These are phyloP conservation scores for Trametes pubescens DNA, from an alignment of 1,284 basidiomycete species.

Conservation along the genomic window DNA sequence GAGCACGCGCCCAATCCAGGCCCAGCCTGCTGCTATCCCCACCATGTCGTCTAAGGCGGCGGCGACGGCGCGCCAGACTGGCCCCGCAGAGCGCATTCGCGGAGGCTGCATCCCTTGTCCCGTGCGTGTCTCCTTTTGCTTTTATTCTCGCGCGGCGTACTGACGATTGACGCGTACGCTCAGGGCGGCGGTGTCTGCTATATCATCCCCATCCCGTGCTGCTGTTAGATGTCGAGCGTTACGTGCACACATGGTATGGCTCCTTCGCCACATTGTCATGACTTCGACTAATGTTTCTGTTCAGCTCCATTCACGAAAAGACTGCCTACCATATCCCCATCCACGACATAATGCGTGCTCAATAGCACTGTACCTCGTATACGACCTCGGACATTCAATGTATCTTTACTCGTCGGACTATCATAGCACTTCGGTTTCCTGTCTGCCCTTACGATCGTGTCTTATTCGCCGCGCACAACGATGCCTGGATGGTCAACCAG, in stretches of 20 bases:
- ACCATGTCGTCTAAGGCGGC: constrained; percentile 7
- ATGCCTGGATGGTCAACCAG: too few relatives aligned
- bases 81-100: constrained; percentile 8
- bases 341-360: too few relatives aligned
- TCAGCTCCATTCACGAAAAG: too few relatives aligned
- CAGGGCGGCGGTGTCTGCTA: constrained; percentile 24
- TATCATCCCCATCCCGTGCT: constrained; percentile 22
- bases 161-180: not conserved
- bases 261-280: not conserved
- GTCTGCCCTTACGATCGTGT: too few relatives aligned
- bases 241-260: not conserved
- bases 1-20: not conserved
- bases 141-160: too few relatives aligned
- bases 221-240: constrained; percentile 4
- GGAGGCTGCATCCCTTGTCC: constrained; percentile 22
- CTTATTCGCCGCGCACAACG: too few relatives aligned
- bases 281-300: too few relatives aligned
- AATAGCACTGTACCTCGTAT: too few relatives aligned
- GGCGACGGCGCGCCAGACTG: not conserved
- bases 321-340: too few relatives aligned
- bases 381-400: too few relatives aligned
- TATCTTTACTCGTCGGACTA: too few relatives aligned
- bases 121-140: not conserved
- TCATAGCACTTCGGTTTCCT: too few relatives aligned
- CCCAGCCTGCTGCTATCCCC: constrained; percentile 10